Evolutionary conservation across 139 green algal genomes (phyloP).

Genomic region (Pleodorina starrii): DNA sequence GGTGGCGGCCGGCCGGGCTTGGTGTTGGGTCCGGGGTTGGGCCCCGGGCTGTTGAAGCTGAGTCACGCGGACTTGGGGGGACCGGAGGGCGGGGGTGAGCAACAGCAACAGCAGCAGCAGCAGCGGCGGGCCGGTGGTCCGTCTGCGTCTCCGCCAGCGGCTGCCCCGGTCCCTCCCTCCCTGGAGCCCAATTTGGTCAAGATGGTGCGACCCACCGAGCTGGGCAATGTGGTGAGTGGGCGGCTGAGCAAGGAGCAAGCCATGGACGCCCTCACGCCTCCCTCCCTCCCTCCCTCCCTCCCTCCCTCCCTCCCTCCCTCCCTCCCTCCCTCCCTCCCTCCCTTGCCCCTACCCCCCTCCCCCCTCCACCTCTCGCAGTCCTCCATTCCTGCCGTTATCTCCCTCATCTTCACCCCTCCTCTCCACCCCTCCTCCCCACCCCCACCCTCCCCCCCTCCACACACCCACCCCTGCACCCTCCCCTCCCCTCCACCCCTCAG

Average conservation of each 20-base stretch:
- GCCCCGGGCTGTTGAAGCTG: slow-evolving; percentile 9
- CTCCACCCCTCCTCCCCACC: background rate
- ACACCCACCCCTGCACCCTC: background rate
- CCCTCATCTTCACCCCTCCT: background rate
- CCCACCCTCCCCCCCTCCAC: background rate
- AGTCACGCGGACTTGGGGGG: background rate
- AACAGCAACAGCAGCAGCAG: too few species aligned
- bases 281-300: too few species aligned
- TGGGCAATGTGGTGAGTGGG: slow-evolving; percentile 39
- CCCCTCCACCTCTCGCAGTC: background rate
- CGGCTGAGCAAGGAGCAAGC: too few species aligned
- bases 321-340: background rate
- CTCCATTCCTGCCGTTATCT: background rate
- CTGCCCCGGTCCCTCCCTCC: too few species aligned
- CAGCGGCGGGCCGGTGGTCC: too few species aligned
- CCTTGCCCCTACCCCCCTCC: background rate
- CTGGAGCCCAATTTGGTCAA: slow-evolving; percentile 35
- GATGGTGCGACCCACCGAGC: slow-evolving; percentile 26
- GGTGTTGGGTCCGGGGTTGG: background rate
- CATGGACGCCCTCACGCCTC: too few species aligned
- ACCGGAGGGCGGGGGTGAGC: background rate
- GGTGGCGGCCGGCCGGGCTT: background rate
- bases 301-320: too few species aligned
- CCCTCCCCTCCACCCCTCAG: background rate
- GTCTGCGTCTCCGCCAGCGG: too few species aligned